Conservation (phyloP, 208 protist species). For the Leishmania gerbilli region DNA sequence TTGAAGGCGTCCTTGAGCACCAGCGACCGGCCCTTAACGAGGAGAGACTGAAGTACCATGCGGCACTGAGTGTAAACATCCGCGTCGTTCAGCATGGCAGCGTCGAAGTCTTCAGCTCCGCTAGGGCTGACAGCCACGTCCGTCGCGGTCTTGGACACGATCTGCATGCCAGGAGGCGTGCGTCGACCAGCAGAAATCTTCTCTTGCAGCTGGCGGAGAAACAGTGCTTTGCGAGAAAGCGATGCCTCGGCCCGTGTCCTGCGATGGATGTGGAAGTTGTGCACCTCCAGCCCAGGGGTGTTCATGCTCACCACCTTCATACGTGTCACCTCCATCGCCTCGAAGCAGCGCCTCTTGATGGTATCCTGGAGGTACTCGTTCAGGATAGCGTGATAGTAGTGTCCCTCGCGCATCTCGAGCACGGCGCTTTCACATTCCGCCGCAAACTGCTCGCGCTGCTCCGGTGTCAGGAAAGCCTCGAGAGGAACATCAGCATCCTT, state of each 20-base stretch:
- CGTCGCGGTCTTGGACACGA: neutral
- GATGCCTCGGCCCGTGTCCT: slow-evolving; percentile 22
- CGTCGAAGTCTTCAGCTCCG: slow-evolving; percentile 8
- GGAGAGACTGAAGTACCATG: slow-evolving; percentile 62
- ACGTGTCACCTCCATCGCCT: slow-evolving; percentile 77
- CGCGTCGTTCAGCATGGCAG: slow-evolving; percentile 46
- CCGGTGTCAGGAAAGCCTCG: slow-evolving; percentile 65
- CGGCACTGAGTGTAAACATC: slow-evolving; percentile 74
- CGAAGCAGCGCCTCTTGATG: slow-evolving; percentile 72
- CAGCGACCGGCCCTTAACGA: slow-evolving; percentile 57
- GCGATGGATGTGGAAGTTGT: slow-evolving; percentile 86
- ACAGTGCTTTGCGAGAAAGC: slow-evolving; percentile 77
- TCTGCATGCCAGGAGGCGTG: slow-evolving; percentile 9
- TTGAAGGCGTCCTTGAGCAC: slow-evolving; percentile 76
- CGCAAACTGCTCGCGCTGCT: slow-evolving; percentile 62
- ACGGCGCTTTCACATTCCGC: slow-evolving; percentile 62
- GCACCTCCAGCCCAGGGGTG: slow-evolving; percentile 44
- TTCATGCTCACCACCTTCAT: slow-evolving; percentile 68
- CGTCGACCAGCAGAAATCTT: slow-evolving; percentile 17
- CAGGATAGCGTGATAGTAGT: slow-evolving; percentile 69
- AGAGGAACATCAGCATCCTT: slow-evolving; percentile 53
- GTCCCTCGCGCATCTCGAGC: slow-evolving; percentile 55
- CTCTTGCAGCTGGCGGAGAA: slow-evolving; percentile 69
- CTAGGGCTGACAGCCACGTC: neutral
- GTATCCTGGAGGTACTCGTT: slow-evolving; percentile 82